These are phyloP conservation scores for Sporothrix inflata DNA, from an alignment of 2,329 filamentous ascomycete species.

Conservation along the genomic window DNA sequence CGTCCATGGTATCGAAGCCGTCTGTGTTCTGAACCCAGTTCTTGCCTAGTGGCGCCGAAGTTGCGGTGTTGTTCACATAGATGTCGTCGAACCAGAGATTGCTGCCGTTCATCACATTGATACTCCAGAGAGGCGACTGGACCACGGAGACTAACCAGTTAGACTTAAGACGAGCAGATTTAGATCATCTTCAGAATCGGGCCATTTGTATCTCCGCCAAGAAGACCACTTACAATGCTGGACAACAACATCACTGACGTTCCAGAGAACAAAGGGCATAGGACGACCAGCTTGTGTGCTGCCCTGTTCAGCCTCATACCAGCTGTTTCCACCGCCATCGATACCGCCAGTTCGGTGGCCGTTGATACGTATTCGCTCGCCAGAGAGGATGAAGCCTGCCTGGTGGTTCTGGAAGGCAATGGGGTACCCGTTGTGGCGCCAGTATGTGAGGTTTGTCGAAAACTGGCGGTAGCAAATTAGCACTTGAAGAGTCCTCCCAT, in stretches of 20 bases:
- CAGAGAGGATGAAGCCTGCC: conserved; percentile 56
- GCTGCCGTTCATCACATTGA: conserved; percentile 63
- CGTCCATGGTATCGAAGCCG: conserved; percentile 62
- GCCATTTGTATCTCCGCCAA: not conserved
- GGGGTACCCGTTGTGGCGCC: conserved; percentile 57
- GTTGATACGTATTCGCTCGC: conserved; percentile 54
- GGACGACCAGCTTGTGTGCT: conserved; percentile 54
- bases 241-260: conserved; percentile 58
- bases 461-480: conserved; percentile 39
- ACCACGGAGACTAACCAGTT: conserved; percentile 48
- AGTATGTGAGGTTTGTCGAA: conserved; percentile 56
- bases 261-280: conserved; percentile 64
- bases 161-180: not conserved
- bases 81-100: conserved; percentile 57
- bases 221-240: conserved; percentile 44
- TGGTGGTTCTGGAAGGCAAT: conserved; percentile 59
- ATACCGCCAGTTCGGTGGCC: conserved; percentile 58
- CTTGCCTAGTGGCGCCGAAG: conserved; percentile 52
- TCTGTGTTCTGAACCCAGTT: conserved; percentile 64
- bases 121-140: conserved; percentile 55
- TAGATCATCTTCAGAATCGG: not conserved
- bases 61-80: conserved; percentile 53
- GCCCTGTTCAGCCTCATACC: conserved; percentile 55
- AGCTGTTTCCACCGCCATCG: conserved; percentile 56
- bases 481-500: no score